A percentile compares a stretch with the other conserved stretches of the same genome.
Evolutionary conservation across 208 protist genomes (phyloP).

Genomic region (Leptomonas seymouri): DNA sequence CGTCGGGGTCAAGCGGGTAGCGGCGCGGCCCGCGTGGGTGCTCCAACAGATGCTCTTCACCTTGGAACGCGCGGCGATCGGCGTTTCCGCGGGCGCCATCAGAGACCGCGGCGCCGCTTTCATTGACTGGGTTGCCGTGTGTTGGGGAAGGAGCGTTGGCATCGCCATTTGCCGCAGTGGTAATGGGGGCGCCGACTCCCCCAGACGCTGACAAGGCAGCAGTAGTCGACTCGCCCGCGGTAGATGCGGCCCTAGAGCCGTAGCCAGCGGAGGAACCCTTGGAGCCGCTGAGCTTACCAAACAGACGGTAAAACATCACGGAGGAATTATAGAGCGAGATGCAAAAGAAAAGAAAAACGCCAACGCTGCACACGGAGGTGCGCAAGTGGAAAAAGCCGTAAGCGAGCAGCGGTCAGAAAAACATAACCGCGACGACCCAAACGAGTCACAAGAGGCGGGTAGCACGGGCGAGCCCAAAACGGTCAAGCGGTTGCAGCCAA

Average conservation of each 20-base stretch:
- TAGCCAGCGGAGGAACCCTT: conserved; percentile 5
- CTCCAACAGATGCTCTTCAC: conserved; percentile 31
- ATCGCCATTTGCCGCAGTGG: background rate
- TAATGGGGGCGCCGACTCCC: background rate
- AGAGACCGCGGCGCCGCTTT: conserved; percentile 2
- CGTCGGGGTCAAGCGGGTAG: conserved; percentile 31
- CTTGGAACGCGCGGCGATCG: conserved; percentile 28
- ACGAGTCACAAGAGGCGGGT: no score
- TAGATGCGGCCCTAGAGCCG: background rate
- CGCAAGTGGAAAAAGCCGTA: no score
- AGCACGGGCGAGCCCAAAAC: no score
- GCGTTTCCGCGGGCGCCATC: background rate
- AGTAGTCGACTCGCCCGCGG: background rate
- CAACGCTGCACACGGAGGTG: conserved; percentile 19
- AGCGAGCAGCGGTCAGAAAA: no score
- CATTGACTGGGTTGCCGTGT: background rate
- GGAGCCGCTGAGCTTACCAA: conserved; percentile 7
- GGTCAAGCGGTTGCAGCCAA: no score
- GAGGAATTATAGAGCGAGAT: conserved; percentile 7
- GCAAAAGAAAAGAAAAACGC: conserved; percentile 11
- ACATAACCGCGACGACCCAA: no score
- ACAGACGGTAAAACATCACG: conserved; percentile 28
- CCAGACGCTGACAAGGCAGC: background rate
- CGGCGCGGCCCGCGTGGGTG: conserved; percentile 16
- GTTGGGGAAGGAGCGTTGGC: background rate